Base-by-base conservation (phyloP, 768 basidiomycete species). In the Gymnopilus junonius region DNA sequence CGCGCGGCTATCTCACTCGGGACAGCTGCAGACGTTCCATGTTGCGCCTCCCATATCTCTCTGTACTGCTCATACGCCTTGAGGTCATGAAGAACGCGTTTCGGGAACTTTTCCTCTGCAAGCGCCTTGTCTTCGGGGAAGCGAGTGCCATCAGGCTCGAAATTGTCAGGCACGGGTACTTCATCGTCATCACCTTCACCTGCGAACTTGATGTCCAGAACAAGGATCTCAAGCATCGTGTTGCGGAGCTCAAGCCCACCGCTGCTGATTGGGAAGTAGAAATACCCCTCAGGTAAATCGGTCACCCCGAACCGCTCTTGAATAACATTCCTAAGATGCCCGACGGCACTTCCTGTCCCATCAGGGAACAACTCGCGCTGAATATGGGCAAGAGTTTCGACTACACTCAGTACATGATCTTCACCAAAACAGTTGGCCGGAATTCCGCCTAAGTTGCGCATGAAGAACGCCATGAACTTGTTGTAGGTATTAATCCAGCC, bases 211-310 rank as follows among this genome's bases (percentile, higher is more conserved):
- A 50, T 64, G 6, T 63, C 60, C 61, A 79, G 55, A 1, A 74
- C 72, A 31, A 81, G 70, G 15, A 78, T 68, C 57, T 81, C 79
- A 20, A 81, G 67, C 68, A 82, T 74, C 3, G 75, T 75, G 40
- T 82, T 77, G 54, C 71, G 71, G 17, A 82, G 61, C 59, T 76
- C 78, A 20, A 81, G 71, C 0, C 80, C 80, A 29, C 80, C 80
- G 20, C 67, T 70, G 10, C 68, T 64, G 17, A 80, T 72, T 0
- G 80, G 77, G 64, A 79, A 76, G 67, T 77, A 81, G 68, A 78
- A 80, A 60, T 78, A 81, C 6, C 80, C 80, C 37, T 77, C 74
- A 0, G 79, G 80, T 4, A 81, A 68, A 59, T 79, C 74, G 7
- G 57, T 68, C 1, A 77, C 65, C 3, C 70, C 72, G 57, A 79